These are phyloP conservation scores for Acer campestre DNA, from an alignment of 345 rosid genomes.

Conservation along the genomic window DNA sequence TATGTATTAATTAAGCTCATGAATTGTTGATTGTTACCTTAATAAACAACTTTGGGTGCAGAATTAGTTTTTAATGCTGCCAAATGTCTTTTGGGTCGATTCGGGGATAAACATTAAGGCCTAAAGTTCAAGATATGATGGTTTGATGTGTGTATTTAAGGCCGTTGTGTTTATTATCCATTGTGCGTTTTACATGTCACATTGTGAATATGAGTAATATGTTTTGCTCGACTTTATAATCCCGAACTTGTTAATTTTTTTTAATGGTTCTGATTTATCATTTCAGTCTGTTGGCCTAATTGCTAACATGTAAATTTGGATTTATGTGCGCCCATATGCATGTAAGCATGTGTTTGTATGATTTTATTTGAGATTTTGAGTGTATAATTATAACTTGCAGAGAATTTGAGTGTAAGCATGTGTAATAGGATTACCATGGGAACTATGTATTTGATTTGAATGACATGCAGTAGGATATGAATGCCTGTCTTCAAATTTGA, in stretches of 20 bases:
- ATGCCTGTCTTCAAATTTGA: background rate
- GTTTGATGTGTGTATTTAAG: background rate
- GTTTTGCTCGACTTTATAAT: background rate
- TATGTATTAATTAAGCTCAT: background rate
- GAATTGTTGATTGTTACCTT: background rate
- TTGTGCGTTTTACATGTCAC: background rate
- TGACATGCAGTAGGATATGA: background rate
- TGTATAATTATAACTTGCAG: background rate
- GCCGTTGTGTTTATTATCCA: background rate
- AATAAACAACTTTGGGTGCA: too few relatives aligned
- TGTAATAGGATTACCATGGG: background rate
- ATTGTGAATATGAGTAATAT: background rate
- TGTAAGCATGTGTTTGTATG: background rate
- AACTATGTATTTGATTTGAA: too few relatives aligned
- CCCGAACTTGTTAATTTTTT: background rate
- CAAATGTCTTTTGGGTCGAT: background rate
- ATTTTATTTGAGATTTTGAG: background rate
- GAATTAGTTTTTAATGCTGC: too few relatives aligned
- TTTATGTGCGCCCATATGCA: background rate
- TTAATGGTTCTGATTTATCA: background rate
- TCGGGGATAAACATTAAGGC: background rate
- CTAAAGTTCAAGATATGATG: background rate
- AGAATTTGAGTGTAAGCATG: background rate
- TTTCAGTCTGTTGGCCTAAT: background rate
- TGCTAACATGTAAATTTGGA: conserved; percentile 2